These are phyloP conservation scores for Parastagonospora nodorum DNA, from an alignment of 2,329 filamentous ascomycete species.

Conservation along the genomic window DNA sequence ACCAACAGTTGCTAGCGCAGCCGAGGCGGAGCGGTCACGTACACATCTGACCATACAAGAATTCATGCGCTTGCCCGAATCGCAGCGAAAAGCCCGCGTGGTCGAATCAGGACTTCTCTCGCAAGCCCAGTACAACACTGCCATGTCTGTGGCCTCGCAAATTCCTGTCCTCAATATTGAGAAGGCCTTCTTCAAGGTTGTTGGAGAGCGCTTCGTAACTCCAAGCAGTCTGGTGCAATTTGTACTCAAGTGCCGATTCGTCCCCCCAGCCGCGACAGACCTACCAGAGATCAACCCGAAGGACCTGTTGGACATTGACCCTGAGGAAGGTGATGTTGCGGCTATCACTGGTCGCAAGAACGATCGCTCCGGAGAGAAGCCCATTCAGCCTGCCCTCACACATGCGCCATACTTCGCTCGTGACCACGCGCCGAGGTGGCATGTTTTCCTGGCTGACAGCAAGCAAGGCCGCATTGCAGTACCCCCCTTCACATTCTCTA, in stretches of 20 bases:
- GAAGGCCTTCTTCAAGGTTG: constrained; percentile 98
- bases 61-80: constrained; percentile 84
- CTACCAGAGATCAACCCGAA: constrained; percentile 75
- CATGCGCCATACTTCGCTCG: constrained; percentile 89
- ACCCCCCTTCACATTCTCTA: constrained; percentile 91
- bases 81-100: constrained; percentile 71
- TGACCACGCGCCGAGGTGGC: constrained; percentile 89
- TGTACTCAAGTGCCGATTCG: constrained; percentile 91
- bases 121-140: constrained; percentile 75
- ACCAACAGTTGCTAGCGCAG: constrained; percentile 62
- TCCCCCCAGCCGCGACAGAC: constrained; percentile 80
- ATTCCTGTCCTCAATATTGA: constrained; percentile 83
- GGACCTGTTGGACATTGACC: constrained; percentile 89
- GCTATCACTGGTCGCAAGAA: constrained; percentile 76
- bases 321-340: constrained; percentile 89
- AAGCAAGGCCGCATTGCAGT: constrained; percentile 97
- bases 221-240: constrained; percentile 91
- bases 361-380: constrained; percentile 68
- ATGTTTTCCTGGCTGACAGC: constrained; percentile 90
- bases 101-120: constrained; percentile 73
- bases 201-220: constrained; percentile 90
- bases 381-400: constrained; percentile 80
- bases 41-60: constrained; percentile 77
- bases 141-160: constrained; percentile 78
- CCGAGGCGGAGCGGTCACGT: constrained; percentile 70